Evolutionary conservation across 768 basidiomycete species (phyloP).

Genomic region (Suillus ampliporus): DNA sequence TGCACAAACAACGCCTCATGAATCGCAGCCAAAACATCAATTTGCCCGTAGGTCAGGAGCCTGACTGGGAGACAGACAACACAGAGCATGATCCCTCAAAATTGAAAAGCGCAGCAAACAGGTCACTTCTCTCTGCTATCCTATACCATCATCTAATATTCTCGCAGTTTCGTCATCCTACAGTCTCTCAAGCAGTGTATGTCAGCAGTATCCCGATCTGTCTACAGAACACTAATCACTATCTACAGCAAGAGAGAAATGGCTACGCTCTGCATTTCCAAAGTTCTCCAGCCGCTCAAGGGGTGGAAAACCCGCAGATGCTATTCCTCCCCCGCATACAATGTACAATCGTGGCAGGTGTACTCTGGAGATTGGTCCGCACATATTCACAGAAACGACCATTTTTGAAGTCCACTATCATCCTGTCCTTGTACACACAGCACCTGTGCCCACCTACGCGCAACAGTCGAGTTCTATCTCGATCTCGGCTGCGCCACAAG

Average conservation of each 20-base stretch:
- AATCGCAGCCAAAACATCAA: slow-evolving; percentile 33
- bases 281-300: slow-evolving; percentile 73
- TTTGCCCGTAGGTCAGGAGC: slow-evolving; percentile 61
- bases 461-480: slow-evolving; percentile 32
- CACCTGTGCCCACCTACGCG: slow-evolving; percentile 28
- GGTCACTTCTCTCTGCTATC: slow-evolving; percentile 41
- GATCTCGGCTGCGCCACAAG: slow-evolving; percentile 28
- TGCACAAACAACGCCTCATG: slow-evolving; percentile 28
- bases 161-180: slow-evolving; percentile 59
- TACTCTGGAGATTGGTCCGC: slow-evolving; percentile 77
- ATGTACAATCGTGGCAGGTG: slow-evolving; percentile 70
- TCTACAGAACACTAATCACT: slow-evolving; percentile 21
- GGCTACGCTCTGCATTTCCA: slow-evolving; percentile 68
- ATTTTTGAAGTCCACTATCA: slow-evolving; percentile 80
- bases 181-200: slow-evolving; percentile 77
- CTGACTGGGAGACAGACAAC: slow-evolving; percentile 64
- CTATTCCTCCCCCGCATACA: slow-evolving; percentile 67
- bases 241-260: slow-evolving; percentile 67
- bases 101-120: slow-evolving; percentile 59
- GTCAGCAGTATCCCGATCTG: slow-evolving; percentile 18
- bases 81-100: slow-evolving; percentile 46
- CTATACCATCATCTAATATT: slow-evolving; percentile 14
- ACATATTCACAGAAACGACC: slow-evolving; percentile 67
- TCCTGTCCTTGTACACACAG: slow-evolving; percentile 32
- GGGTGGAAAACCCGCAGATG: slow-evolving; percentile 58